phyloP scores from a whole-genome alignment of 805 yeast genomes.

The Kuraishia capsulata region DNA sequence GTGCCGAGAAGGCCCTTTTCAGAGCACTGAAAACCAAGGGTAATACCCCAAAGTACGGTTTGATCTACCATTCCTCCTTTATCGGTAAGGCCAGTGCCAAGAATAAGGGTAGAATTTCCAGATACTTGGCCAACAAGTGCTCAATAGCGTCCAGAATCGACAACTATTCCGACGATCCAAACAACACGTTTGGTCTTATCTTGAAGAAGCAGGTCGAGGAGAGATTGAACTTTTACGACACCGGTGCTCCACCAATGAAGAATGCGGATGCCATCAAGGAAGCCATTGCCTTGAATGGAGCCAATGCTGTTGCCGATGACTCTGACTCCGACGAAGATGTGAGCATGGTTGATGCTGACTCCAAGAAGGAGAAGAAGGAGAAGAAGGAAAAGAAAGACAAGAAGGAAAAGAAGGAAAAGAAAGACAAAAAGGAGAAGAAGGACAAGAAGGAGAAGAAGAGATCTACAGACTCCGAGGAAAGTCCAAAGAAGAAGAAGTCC shows the following conservation, averaged over 20 bases:
- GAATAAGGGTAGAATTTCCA: conserved; percentile 98
- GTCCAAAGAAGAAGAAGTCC: conserved; percentile 27
- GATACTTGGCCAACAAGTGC: conserved; percentile 98
- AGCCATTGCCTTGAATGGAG: conserved; percentile 65
- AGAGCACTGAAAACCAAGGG: conserved; percentile 98
- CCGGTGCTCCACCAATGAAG: conserved; percentile 95
- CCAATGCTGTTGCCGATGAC: conserved; percentile 15
- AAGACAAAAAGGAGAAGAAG: conserved; percentile 41
- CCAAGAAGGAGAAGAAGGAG: conserved; percentile 41
- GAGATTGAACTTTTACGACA: conserved; percentile 89
- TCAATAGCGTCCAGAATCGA: conserved; percentile 98
- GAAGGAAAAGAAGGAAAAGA: conserved; percentile 42
- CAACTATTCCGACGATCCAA: conserved; percentile 92
- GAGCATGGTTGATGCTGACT: conserved; percentile 32
- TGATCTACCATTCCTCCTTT: conserved; percentile 91
- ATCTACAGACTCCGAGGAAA: conserved; percentile 23
- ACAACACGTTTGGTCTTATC: conserved; percentile 80
- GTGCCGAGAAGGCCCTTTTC: conserved; percentile 98
- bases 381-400: conserved; percentile 40
- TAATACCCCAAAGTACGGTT: conserved; percentile 97
- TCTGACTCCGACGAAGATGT: conserved; percentile 25
- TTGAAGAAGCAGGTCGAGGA: conserved; percentile 97
- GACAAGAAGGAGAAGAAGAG: conserved; percentile 29
- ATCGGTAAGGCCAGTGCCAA: conserved; percentile 98
- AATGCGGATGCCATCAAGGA: conserved; percentile 89